Evolutionary conservation across 371 early-diverging fungal genomes (phyloP), one percentile per base, ranked within the genome.

Genomic region (Batrachochytrium dendrobatidis): DNA sequence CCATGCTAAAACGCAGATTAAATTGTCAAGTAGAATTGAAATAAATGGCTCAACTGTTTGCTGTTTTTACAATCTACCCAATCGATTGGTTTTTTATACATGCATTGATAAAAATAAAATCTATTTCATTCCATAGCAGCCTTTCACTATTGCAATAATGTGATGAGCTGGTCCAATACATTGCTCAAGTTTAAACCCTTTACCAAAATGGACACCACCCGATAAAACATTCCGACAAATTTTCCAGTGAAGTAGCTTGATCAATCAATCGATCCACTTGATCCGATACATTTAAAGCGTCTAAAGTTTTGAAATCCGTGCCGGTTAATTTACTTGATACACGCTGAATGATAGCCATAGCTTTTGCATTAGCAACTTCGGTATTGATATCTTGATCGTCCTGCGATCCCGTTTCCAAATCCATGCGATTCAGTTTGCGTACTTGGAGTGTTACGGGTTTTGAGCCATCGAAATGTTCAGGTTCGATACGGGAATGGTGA

Each of bases 191-290:
- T n/a, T n/a, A n/a, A n/a, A n/a, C n/a, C n/a, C n/a, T n/a, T n/a
- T 45, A 71, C 72, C 72, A 71, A 35, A 84, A 79, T 2, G 82
- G 80, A 67, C 89, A 91, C 99, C 99, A 99, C 54, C 99, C 98
- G 64, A 91, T 83, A 67, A 91, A 98, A 68, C 94, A 89, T 64
- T 92, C 92, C 63, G 93, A 92, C 34, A 99, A 76, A 61, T 99
- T 98, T 60, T 95, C 95, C 4, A 90, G 66, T 1, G 91, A 87
- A 0, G 89, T 94, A 18, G 99, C 98, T 73, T 96, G 92, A 54
- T 87, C 77, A 31, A 99, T 95, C 29, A 99, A 76, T 58, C 86
- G 83, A 34, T 95, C 91, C 1, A 96, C 94, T 74, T 97, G 98
- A 10, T 83, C 80, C 0, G 83, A 81, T 3, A 91, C 91, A 62